phyloP scores from a whole-genome alignment of 2,329 filamentous ascomycete genomes.

The Albophoma yamanashiensis region DNA sequence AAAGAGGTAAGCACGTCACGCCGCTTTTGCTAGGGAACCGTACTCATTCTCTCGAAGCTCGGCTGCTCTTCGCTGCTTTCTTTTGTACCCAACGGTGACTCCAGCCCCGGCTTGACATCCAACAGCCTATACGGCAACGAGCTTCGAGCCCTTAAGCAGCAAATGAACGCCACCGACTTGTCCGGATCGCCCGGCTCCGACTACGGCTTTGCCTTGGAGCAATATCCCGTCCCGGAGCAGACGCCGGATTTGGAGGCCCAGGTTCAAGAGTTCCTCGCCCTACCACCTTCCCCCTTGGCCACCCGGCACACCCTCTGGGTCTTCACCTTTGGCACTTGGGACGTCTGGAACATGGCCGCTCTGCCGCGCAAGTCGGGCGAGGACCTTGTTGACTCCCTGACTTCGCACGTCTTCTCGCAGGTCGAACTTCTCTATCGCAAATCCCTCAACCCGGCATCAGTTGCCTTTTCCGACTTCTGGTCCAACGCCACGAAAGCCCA shows the following conservation, averaged over 20 bases:
- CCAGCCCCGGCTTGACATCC: conserved; percentile 38
- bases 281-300: conserved; percentile 17
- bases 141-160: conserved; percentile 24
- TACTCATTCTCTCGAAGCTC: conserved; percentile 22
- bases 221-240: conserved; percentile 29
- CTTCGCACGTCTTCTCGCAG: conserved; percentile 30
- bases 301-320: conserved; percentile 41
- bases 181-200: conserved; percentile 25
- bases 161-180: conserved; percentile 19
- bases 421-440: conserved; percentile 36
- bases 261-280: conserved; percentile 32
- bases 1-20: conserved; percentile 27
- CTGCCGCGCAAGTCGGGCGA: conserved; percentile 29
- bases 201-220: conserved; percentile 29
- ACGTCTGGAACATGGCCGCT: conserved; percentile 40
- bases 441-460: conserved; percentile 27
- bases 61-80: conserved; percentile 34
- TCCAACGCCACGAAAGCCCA: conserved; percentile 15
- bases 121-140: conserved; percentile 41
- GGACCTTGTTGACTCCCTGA: conserved; percentile 23
- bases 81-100: conserved; percentile 28
- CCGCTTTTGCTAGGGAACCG: background rate
- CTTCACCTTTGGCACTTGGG: conserved; percentile 43
- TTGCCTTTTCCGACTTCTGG: conserved; percentile 35
- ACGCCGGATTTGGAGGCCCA: conserved; percentile 33